phyloP scores from a whole-genome alignment of 2,329 filamentous ascomycete genomes.

The Neoarthrinium moseri region DNA sequence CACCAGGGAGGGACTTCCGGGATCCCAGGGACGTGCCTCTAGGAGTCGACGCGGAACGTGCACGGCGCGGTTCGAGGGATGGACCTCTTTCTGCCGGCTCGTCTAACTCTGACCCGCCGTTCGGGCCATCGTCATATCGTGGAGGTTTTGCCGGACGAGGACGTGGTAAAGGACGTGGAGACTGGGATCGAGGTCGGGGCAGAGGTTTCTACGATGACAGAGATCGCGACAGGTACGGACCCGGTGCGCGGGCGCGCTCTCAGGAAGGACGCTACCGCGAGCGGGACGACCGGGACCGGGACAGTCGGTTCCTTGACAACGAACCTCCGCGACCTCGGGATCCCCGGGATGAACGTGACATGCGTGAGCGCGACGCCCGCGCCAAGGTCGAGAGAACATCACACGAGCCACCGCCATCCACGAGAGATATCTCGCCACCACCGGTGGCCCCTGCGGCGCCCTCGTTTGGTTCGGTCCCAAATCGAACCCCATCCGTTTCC shows the following conservation, averaged over 20 bases:
- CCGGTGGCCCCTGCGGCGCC: constrained; percentile 58
- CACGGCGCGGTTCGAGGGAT: constrained; percentile 68
- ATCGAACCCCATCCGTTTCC: constrained; percentile 35
- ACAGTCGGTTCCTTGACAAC: constrained; percentile 33
- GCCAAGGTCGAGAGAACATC: constrained; percentile 51
- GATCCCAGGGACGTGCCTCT: constrained; percentile 56
- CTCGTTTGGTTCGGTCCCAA: constrained; percentile 55
- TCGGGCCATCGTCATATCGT: constrained; percentile 52
- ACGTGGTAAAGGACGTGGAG: constrained; percentile 51
- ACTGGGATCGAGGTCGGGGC: constrained; percentile 48
- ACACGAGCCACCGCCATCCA: constrained; percentile 45
- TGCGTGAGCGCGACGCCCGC: constrained; percentile 33
- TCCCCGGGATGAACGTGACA: constrained; percentile 52
- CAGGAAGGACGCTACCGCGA: constrained; percentile 62
- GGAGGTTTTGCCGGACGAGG: constrained; percentile 57
- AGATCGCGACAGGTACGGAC: constrained; percentile 52
- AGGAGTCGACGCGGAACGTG: constrained; percentile 65
- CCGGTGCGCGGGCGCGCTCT: constrained; percentile 59
- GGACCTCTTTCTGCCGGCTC: constrained; percentile 72
- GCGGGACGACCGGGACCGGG: constrained; percentile 38
- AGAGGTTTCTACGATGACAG: constrained; percentile 61
- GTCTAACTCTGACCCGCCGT: constrained; percentile 65
- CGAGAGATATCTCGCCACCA: constrained; percentile 55
- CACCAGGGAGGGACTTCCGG: constrained; percentile 62
- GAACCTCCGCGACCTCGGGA: constrained; percentile 40